Conservation (phyloP, 495 filamentous ascomycete species). For the Trichoderma virens region DNA sequence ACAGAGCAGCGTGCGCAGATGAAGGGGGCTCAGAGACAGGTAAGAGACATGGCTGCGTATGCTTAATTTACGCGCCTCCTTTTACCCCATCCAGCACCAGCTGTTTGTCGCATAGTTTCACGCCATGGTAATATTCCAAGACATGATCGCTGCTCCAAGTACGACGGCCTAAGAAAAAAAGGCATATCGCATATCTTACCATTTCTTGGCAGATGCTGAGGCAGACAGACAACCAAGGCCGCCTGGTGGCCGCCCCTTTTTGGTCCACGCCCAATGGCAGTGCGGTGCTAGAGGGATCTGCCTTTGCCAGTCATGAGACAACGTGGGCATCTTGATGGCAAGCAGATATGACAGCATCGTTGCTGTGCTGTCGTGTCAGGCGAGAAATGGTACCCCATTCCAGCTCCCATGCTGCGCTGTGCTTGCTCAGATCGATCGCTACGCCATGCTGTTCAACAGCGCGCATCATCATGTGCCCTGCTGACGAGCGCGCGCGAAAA, state of each 20-base stretch:
- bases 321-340: not conserved
- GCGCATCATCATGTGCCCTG: not conserved
- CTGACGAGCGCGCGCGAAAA: not conserved
- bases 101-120: not conserved
- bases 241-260: not conserved
- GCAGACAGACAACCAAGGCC: not conserved
- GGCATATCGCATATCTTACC: not conserved
- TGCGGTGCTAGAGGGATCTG: not conserved
- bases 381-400: conserved; percentile 3
- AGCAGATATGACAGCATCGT: not conserved
- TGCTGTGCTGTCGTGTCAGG: conserved; percentile 1
- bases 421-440: not conserved
- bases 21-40: not conserved
- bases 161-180: not conserved
- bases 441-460: not conserved
- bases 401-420: not conserved
- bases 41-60: conserved; percentile 3
- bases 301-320: conserved; percentile 8
- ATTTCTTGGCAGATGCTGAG: not conserved
- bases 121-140: not conserved
- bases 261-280: not conserved
- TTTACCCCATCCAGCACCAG: conserved; percentile 3
- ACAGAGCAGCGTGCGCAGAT: not conserved
- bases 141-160: not conserved
- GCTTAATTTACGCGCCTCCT: not conserved